Conservation (phyloP, 768 basidiomycete genomes). For the Hemileccinum rubropunctum region DNA sequence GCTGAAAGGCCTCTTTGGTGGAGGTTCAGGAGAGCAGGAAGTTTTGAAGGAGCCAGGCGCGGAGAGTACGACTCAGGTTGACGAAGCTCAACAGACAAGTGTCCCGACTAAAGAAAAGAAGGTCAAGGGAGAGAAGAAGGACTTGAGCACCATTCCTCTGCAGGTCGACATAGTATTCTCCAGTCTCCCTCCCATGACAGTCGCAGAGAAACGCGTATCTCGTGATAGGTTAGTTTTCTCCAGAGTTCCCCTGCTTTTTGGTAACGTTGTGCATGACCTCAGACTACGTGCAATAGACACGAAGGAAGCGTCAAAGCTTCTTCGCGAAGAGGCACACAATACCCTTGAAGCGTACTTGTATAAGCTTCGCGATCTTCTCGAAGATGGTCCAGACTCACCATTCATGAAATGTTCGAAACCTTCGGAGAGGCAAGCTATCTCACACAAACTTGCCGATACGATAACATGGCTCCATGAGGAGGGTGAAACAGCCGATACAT, state of each 20-base stretch:
- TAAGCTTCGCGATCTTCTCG: conserved; percentile 77
- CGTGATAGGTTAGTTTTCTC: conserved; percentile 58
- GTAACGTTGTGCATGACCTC: conserved; percentile 6
- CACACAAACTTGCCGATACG: conserved; percentile 66
- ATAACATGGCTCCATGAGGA: conserved; percentile 82
- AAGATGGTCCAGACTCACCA: conserved; percentile 62
- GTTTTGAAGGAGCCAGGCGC: conserved; percentile 28
- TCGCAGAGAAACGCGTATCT: conserved; percentile 70
- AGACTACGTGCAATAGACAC: conserved; percentile 79
- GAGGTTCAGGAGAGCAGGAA: conserved; percentile 40
- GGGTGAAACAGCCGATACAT: conserved; percentile 79
- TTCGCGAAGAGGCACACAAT: conserved; percentile 89
- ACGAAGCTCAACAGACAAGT: conserved; percentile 30
- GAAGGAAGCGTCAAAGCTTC: conserved; percentile 72
- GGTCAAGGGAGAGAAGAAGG: conserved; percentile 36
- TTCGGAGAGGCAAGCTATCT: conserved; percentile 65
- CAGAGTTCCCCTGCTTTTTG: background rate
- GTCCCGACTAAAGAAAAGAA: conserved; percentile 37
- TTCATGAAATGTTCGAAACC: conserved; percentile 84
- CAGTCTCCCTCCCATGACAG: conserved; percentile 69
- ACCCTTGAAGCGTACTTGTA: conserved; percentile 93
- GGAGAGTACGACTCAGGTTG: conserved; percentile 20
- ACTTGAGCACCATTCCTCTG: conserved; percentile 60
- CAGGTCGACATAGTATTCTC: conserved; percentile 62
- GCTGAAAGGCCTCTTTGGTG: conserved; percentile 85